phyloP scores from a whole-genome alignment of 768 basidiomycete genomes.

The Russula sp. region DNA sequence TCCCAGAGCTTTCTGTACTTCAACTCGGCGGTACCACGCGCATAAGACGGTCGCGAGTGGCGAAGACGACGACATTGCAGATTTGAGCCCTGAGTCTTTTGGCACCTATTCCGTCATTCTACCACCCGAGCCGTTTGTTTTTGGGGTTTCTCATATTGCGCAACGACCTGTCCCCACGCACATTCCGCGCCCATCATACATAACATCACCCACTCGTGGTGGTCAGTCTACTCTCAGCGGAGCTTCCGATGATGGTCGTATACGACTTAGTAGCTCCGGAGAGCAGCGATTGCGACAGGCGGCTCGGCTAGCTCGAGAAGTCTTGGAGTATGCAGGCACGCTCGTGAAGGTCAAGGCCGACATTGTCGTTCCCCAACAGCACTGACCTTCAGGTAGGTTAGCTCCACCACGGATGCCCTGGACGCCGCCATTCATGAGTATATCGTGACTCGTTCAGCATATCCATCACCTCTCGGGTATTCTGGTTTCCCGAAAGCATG shows the following conservation, averaged over 20 bases:
- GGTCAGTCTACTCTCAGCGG: background rate
- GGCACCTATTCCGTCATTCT: slow-evolving; percentile 57
- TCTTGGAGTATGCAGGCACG: slow-evolving; percentile 20
- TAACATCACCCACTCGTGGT: background rate
- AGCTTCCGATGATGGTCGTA: slow-evolving; percentile 10
- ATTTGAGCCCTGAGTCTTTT: slow-evolving; percentile 28
- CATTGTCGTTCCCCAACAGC: background rate
- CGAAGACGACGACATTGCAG: background rate
- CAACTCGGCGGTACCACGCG: background rate
- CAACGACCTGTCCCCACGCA: slow-evolving; percentile 48
- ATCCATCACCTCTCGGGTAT: slow-evolving; percentile 83
- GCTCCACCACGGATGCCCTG: slow-evolving; percentile 67
- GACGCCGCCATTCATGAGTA: slow-evolving; percentile 68
- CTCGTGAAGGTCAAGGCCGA: slow-evolving; percentile 18
- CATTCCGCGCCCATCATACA: slow-evolving; percentile 55
- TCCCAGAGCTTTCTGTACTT: background rate
- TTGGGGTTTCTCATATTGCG: slow-evolving; percentile 57
- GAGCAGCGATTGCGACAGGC: slow-evolving; percentile 19
- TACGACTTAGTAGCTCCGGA: slow-evolving; percentile 11
- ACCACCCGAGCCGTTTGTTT: slow-evolving; percentile 59
- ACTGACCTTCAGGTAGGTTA: slow-evolving; percentile 40
- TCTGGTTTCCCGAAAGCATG: slow-evolving; percentile 69
- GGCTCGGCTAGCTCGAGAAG: slow-evolving; percentile 17
- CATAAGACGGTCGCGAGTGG: background rate
- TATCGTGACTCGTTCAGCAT: slow-evolving; percentile 63